A percentile compares a stretch with the other conserved stretches of the same genome.
These are phyloP conservation scores for Penicillium cosmopolitanum DNA, from an alignment of 495 filamentous ascomycete genomes.

Conservation along the genomic window DNA sequence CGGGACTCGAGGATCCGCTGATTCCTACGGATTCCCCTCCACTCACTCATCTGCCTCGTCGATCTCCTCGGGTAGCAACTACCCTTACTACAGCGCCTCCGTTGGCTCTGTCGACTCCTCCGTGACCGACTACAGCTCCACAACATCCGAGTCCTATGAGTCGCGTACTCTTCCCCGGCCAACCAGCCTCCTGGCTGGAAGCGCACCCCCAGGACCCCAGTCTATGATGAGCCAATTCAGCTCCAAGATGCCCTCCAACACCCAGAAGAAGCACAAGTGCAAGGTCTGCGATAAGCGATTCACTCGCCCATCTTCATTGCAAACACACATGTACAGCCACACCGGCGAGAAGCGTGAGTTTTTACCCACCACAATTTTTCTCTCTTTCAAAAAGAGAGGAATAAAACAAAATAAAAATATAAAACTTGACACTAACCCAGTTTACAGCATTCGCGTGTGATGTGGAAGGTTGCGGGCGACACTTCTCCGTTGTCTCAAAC, in stretches of 20 bases:
- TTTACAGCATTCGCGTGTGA: constrained; percentile 85
- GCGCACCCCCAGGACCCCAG: constrained; percentile 79
- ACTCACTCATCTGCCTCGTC: constrained; percentile 93
- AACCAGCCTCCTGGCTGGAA: constrained; percentile 65
- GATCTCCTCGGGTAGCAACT: constrained; percentile 78
- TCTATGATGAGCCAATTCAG: constrained; percentile 99
- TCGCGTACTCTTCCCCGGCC: constrained; percentile 85
- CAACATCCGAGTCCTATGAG: constrained; percentile 81
- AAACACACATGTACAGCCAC: constrained; percentile 99
- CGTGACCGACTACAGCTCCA: constrained; percentile 92
- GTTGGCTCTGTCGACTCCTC: constrained; percentile 85
- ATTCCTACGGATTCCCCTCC: constrained; percentile 92
- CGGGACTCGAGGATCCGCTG: constrained; percentile 69
- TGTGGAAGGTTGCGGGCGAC: constrained; percentile 91
- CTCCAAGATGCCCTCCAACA: constrained; percentile 93
- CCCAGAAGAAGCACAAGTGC: constrained; percentile 99
- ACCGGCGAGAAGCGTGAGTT: constrained; percentile 97
- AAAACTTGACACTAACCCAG: too few relatives aligned
- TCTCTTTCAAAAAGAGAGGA: too few relatives aligned
- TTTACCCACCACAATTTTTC: too few relatives aligned
- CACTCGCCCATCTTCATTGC: constrained; percentile 91
- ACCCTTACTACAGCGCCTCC: constrained; percentile 77
- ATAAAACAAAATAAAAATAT: too few relatives aligned
- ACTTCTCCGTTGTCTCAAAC: constrained; percentile 98
- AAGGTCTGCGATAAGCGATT: constrained; percentile 99